Percentiles rank a stretch among this genome's conserved stretches.
Evolutionary conservation across 2,329 filamentous ascomycete species (phyloP).

Genomic region (Botrytis cinerea): DNA sequence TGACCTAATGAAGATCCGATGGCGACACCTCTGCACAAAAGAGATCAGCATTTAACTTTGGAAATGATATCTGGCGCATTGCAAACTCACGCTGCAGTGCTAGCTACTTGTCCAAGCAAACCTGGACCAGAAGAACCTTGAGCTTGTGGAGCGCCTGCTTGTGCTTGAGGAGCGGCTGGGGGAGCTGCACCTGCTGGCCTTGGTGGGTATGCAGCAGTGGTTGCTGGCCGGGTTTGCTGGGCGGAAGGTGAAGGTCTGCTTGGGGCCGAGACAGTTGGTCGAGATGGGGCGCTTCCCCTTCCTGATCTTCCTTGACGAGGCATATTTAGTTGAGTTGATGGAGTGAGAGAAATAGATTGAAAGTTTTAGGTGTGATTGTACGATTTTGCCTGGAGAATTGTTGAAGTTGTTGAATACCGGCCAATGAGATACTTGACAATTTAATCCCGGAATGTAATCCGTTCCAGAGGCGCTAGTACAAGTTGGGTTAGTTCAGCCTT

Average conservation of each 20-base stretch:
- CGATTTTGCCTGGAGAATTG: conserved; percentile 2
- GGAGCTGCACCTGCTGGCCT: conserved; percentile 53
- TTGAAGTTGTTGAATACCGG: conserved; percentile 12
- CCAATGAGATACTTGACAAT: conserved; percentile 13
- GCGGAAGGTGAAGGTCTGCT: conserved; percentile 51
- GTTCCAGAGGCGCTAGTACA: neutral
- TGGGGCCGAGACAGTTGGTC: conserved; percentile 59
- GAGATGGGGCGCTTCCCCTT: conserved; percentile 57
- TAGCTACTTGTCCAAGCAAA: conserved; percentile 95
- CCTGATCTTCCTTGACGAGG: conserved; percentile 74
- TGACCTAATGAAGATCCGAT: conserved; percentile 95
- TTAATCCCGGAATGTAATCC: conserved; percentile 8
- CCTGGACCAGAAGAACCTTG: conserved; percentile 66
- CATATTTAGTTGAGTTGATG: conserved; percentile 56
- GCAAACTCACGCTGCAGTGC: conserved; percentile 88
- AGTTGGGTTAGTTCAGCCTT: neutral
- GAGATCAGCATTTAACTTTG: neutral
- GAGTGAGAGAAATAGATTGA: neutral
- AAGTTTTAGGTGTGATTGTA: neutral
- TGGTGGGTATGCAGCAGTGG: conserved; percentile 60
- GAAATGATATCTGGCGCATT: neutral
- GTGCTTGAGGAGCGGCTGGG: conserved; percentile 38
- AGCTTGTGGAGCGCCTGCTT: conserved; percentile 37
- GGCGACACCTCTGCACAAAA: conserved; percentile 76
- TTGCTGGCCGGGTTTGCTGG: conserved; percentile 69